phyloP scores from a whole-genome alignment of 2,329 filamentous ascomycete genomes.

The Cordyceps javanica region DNA sequence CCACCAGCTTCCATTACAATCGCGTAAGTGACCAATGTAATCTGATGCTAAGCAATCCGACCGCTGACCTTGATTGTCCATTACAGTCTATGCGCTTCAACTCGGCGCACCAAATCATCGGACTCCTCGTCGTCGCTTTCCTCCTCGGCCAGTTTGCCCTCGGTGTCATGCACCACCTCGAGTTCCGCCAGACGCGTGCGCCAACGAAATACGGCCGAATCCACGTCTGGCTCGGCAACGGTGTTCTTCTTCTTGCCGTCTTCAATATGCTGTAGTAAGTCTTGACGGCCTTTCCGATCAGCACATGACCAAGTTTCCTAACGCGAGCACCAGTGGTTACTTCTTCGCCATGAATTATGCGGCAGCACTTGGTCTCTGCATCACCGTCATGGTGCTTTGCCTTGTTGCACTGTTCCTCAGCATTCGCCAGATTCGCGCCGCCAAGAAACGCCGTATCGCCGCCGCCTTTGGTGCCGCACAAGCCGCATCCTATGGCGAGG shows the following conservation, averaged over 20 bases:
- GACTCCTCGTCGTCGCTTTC: slow-evolving; percentile 46
- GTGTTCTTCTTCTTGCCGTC: slow-evolving; percentile 46
- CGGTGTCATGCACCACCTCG: slow-evolving; percentile 50
- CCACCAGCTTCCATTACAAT: slow-evolving; percentile 46
- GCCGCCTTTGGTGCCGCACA: slow-evolving; percentile 12
- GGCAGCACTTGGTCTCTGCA: slow-evolving; percentile 20
- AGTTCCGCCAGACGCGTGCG: slow-evolving; percentile 43
- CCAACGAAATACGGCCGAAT: slow-evolving; percentile 45
- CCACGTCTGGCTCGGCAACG: slow-evolving; percentile 53
- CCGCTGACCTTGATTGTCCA: slow-evolving; percentile 13
- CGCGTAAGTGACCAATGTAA: slow-evolving; percentile 38
- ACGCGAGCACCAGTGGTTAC: slow-evolving; percentile 41
- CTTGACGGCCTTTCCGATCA: not conserved
- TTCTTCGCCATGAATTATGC: slow-evolving; percentile 45
- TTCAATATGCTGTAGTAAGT: slow-evolving; percentile 52
- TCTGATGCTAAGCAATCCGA: not conserved
- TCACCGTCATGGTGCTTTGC: slow-evolving; percentile 37
- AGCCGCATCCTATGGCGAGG: slow-evolving; percentile 8
- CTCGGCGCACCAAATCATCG: slow-evolving; percentile 52
- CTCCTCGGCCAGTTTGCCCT: slow-evolving; percentile 48
- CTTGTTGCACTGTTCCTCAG: slow-evolving; percentile 34
- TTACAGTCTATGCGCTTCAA: slow-evolving; percentile 45
- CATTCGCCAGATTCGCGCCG: slow-evolving; percentile 23
- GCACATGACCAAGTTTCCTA: not conserved
- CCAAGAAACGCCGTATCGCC: slow-evolving; percentile 18